Percentiles rank a stretch among this genome's conserved stretches.
Conservation (phyloP, 495 filamentous ascomycete species). For the Penicillium malachiteum region DNA sequence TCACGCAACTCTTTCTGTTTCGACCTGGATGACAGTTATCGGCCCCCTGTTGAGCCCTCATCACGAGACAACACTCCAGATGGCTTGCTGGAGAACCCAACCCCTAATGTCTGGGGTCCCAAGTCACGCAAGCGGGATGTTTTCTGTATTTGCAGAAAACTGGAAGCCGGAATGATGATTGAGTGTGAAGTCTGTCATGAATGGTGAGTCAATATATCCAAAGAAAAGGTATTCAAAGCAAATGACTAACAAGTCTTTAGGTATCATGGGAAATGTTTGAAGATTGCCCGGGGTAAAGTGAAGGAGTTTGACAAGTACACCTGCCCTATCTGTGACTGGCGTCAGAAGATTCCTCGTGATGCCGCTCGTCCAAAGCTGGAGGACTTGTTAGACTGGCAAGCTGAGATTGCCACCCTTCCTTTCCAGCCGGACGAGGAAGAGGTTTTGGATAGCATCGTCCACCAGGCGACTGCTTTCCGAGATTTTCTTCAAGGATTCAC, state of each 20-base stretch:
- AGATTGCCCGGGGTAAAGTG: conserved; percentile 95
- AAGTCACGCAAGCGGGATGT: conserved; percentile 69
- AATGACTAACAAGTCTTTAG: conserved; percentile 36
- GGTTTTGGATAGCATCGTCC: conserved; percentile 76
- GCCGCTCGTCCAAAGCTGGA: conserved; percentile 94
- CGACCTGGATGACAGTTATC: conserved; percentile 83
- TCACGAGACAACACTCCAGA: conserved; percentile 82
- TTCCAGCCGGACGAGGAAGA: conserved; percentile 97
- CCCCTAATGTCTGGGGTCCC: conserved; percentile 42
- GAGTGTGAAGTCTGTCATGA: conserved; percentile 98
- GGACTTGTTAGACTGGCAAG: conserved; percentile 83
- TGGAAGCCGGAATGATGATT: conserved; percentile 98
- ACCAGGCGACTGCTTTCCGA: conserved; percentile 79
- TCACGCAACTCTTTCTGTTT: conserved; percentile 89
- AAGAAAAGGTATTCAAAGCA: no score
- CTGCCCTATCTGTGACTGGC: conserved; percentile 96
- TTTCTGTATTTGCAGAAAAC: conserved; percentile 93
- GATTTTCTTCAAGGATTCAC: conserved; percentile 77
- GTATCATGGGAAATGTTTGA: conserved; percentile 98
- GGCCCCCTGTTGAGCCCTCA: conserved; percentile 86
- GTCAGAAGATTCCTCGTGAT: conserved; percentile 97
- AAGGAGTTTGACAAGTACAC: conserved; percentile 99
- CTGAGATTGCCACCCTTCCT: conserved; percentile 76
- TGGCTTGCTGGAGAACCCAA: conserved; percentile 55
- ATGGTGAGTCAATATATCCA: conserved; percentile 60